Evolutionary conservation across 352 stramenopile genomes (phyloP), one percentile per base, ranked within the genome.

Genomic region (Phytophthora crassamura): DNA sequence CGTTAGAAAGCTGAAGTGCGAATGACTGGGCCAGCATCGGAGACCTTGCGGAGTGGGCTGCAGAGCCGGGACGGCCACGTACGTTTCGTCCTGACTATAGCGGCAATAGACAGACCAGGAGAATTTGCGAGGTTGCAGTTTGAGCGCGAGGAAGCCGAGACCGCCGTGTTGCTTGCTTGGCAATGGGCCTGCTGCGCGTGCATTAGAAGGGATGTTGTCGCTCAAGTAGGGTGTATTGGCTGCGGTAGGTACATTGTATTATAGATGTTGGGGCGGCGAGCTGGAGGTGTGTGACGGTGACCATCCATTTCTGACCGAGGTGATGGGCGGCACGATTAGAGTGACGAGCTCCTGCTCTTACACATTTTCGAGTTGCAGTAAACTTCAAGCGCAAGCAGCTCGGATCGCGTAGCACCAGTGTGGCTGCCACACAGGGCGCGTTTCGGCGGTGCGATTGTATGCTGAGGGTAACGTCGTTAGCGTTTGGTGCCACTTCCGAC

Each of bases 361-460:
- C 42, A 63, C 59, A 38, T 16, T 30, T 53, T 62, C 42, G 25
- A 62, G 42, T 51, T 15, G 32, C n/a, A 18, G 53, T 64, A 56
- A 65, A 69, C 61, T 69, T 69, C 61, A 65, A 69, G 16, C 45
- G n/a, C n/a, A n/a, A n/a, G n/a, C n/a, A n/a, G n/a, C n/a, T n/a
- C n/a, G n/a, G n/a, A n/a, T n/a, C n/a, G n/a, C n/a, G n/a, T n/a
- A n/a, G n/a, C n/a, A n/a, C n/a, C n/a, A n/a, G n/a, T n/a, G n/a
- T n/a, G n/a, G n/a, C n/a, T n/a, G n/a, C n/a, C n/a, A n/a, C n/a
- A n/a, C n/a, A n/a, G n/a, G n/a, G n/a, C n/a, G n/a, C n/a, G n/a
- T n/a, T n/a, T n/a, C n/a, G n/a, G n/a, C n/a, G n/a, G n/a, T n/a
- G n/a, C n/a, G n/a, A n/a, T n/a, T n/a, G n/a, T n/a, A n/a, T n/a